These are phyloP conservation scores for Hirsutella minnesotensis DNA, from an alignment of 2,329 filamentous ascomycete genomes.

Conservation along the genomic window DNA sequence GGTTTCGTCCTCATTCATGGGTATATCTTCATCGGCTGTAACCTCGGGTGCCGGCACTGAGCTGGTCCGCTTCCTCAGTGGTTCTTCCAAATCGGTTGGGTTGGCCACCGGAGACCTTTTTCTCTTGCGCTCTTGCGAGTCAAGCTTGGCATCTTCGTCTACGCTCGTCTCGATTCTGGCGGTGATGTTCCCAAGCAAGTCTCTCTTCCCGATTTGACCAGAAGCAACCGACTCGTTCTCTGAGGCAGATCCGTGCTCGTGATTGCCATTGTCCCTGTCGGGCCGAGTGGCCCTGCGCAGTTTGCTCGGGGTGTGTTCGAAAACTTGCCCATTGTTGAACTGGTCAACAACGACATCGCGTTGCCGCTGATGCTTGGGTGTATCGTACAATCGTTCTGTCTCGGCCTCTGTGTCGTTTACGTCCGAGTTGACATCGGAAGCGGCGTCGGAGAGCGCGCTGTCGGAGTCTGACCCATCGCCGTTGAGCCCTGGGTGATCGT, in stretches of 20 bases:
- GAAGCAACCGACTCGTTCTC: conserved; percentile 26
- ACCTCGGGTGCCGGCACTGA: conserved; percentile 30
- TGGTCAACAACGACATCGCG: conserved; percentile 48
- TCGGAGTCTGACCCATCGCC: conserved; percentile 31
- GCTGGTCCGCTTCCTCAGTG: conserved; percentile 41
- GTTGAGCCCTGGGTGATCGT: conserved; percentile 12
- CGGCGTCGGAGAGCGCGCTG: conserved; percentile 44
- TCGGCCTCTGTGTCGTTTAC: conserved; percentile 73
- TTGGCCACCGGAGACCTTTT: conserved; percentile 36
- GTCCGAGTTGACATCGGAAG: conserved; percentile 25
- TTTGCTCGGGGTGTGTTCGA: conserved; percentile 66
- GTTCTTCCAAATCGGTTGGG: conserved; percentile 32
- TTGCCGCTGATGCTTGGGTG: conserved; percentile 57
- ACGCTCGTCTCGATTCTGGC: conserved; percentile 14
- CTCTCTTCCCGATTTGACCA: conserved; percentile 24
- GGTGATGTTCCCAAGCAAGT: conserved; percentile 22
- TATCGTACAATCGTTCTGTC: conserved; percentile 84
- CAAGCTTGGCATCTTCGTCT: conserved; percentile 19
- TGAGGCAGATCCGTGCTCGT: conserved; percentile 27
- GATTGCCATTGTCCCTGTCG: conserved; percentile 23
- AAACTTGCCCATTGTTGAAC: conserved; percentile 39
- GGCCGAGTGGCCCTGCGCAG: conserved; percentile 40
- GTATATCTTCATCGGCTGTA: conserved; percentile 19
- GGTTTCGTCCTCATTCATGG: conserved; percentile 24
- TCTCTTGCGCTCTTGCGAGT: conserved; percentile 31